Percentiles rank a stretch among this genome's conserved stretches.
Conservation (phyloP, 805 yeast genomes). For the Yarrowia bubula region DNA sequence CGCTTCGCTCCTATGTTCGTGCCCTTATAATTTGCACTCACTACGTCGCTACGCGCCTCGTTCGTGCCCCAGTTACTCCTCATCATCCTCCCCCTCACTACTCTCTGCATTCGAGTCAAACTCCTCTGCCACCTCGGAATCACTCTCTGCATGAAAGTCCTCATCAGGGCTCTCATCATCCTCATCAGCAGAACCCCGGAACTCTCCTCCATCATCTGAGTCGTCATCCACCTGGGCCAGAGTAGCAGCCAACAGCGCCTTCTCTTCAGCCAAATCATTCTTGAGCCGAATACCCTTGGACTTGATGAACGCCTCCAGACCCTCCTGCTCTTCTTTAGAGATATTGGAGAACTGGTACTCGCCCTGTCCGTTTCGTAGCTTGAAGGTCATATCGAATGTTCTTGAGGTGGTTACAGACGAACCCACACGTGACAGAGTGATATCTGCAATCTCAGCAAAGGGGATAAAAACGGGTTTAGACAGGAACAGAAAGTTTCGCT, state of each 20-base stretch:
- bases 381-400: constrained; percentile 88
- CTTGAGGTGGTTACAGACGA: constrained; percentile 71
- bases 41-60: too few species aligned
- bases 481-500: constrained; percentile 82
- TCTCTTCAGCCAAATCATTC: constrained; percentile 87
- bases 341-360: constrained; percentile 85
- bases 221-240: constrained; percentile 52
- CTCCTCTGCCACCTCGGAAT: constrained; percentile 79
- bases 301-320: constrained; percentile 70
- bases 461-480: constrained; percentile 94
- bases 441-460: constrained; percentile 69
- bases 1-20: neutral
- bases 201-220: constrained; percentile 54
- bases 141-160: constrained; percentile 66
- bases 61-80: too few species aligned
- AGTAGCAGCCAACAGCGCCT: constrained; percentile 74
- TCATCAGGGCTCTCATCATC: constrained; percentile 70
- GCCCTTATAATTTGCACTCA: too few species aligned
- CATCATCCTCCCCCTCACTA: constrained; percentile 36
- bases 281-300: constrained; percentile 76
- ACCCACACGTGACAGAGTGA: constrained; percentile 87
- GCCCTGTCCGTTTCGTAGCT: constrained; percentile 60
- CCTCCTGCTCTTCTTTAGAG: constrained; percentile 81
- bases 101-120: constrained; percentile 63
- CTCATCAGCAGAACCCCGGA: constrained; percentile 70